A percentile compares a stretch with the other conserved stretches of the same genome.
Evolutionary conservation across 2,329 filamentous ascomycete genomes (phyloP).

Genomic region (Talaromyces verruculosus): DNA sequence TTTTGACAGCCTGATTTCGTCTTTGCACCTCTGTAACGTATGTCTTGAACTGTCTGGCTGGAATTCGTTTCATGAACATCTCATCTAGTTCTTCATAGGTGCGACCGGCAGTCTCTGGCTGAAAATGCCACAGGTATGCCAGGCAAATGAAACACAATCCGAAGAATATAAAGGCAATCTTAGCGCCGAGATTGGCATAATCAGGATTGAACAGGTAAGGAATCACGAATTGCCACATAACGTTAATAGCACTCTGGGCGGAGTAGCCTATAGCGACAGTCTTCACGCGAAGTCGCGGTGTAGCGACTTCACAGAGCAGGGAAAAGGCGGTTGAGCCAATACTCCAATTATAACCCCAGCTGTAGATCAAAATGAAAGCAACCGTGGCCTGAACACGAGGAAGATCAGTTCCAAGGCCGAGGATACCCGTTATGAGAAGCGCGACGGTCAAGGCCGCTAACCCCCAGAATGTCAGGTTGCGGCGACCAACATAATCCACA

Average conservation of each 20-base stretch:
- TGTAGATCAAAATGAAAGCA: not conserved
- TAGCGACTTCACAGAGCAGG: conserved; percentile 40
- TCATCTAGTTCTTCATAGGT: not conserved
- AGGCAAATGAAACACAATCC: conserved; percentile 26
- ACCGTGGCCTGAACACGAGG: not conserved
- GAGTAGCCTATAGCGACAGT: conserved; percentile 44
- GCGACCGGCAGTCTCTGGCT: not conserved
- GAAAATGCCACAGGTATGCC: not conserved
- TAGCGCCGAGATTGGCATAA: conserved; percentile 41
- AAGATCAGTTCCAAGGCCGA: conserved; percentile 25
- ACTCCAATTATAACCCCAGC: conserved; percentile 17
- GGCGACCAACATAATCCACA: conserved; percentile 28
- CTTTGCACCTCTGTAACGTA: not conserved
- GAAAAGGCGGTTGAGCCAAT: conserved; percentile 45
- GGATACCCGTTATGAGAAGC: conserved; percentile 30
- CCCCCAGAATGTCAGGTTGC: conserved; percentile 40
- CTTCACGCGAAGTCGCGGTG: conserved; percentile 41
- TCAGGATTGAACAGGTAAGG: conserved; percentile 43
- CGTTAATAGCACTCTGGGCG: conserved; percentile 31
- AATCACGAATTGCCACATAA: conserved; percentile 41
- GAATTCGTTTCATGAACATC: not conserved
- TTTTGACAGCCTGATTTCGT: not conserved
- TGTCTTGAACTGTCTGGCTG: not conserved
- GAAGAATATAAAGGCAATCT: conserved; percentile 45
- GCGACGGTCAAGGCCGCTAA: conserved; percentile 34